phyloP scores from a whole-genome alignment of 2,329 filamentous ascomycete genomes.

The Teratosphaeria destructans region DNA sequence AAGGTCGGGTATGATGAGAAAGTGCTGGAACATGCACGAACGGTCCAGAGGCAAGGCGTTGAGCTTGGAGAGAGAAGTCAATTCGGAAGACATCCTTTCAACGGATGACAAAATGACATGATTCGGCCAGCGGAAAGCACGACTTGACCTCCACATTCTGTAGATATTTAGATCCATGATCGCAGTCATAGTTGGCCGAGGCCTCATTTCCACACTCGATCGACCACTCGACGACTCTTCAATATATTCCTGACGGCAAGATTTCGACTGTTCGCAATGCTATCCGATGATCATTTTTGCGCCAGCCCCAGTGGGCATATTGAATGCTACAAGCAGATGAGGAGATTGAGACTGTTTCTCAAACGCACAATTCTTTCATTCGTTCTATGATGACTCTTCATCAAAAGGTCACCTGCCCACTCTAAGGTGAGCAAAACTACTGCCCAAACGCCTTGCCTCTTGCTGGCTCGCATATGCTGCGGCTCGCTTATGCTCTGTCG shows the following conservation, averaged over 20 bases:
- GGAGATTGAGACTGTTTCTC: background rate
- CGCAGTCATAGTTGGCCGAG: too few species aligned
- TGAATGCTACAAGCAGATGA: background rate
- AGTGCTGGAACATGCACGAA: slow-evolving; percentile 28
- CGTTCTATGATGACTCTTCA: background rate
- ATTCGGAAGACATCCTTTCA: slow-evolving; percentile 25
- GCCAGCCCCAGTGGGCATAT: background rate
- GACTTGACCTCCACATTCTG: too few species aligned
- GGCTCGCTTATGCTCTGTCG: background rate
- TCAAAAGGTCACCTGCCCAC: background rate
- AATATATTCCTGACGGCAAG: too few species aligned
- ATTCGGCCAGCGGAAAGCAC: too few species aligned
- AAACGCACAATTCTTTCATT: background rate
- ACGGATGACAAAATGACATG: background rate
- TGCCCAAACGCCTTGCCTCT: background rate
- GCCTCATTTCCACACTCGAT: too few species aligned
- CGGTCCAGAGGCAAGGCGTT: slow-evolving; percentile 29
- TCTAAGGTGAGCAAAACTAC: background rate
- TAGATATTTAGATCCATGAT: too few species aligned
- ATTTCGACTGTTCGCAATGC: too few species aligned
- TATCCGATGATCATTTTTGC: too few species aligned
- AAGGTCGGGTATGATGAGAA: slow-evolving; percentile 27
- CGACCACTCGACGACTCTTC: too few species aligned
- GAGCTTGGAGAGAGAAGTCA: slow-evolving; percentile 33
- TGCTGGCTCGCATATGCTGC: background rate